A percentile compares a stretch with the other conserved stretches of the same genome.
Evolutionary conservation across 164 flowering plant species (phyloP).

Genomic region (Magnolia changhungtana): DNA sequence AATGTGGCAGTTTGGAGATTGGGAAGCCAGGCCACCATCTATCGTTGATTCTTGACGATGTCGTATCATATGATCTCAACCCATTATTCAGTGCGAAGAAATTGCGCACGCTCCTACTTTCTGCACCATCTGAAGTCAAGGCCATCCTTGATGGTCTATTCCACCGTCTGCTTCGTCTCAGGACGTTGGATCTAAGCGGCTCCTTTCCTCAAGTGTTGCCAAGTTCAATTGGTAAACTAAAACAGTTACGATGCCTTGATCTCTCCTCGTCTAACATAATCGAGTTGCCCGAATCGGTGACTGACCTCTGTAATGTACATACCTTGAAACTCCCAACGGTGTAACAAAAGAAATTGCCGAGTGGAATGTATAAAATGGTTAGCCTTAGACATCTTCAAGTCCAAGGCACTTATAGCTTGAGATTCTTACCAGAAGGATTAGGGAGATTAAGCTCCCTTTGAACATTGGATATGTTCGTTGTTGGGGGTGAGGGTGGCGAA

Average conservation of each 20-base stretch:
- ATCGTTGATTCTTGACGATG: neutral
- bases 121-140: neutral
- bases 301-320: slow-evolving; percentile 10
- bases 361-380: neutral
- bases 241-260: slow-evolving; percentile 9
- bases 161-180: neutral
- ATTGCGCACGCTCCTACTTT: neutral
- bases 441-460: slow-evolving; percentile 2
- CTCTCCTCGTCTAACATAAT: neutral
- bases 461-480: slow-evolving; percentile 1
- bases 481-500: neutral
- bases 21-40: neutral
- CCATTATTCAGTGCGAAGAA: neutral
- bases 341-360: neutral
- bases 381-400: slow-evolving; percentile 12
- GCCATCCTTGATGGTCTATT: neutral
- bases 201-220: neutral
- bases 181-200: neutral
- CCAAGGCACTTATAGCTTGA: neutral
- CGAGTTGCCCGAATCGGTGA: neutral
- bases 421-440: neutral
- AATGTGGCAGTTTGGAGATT: neutral
- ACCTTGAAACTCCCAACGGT: neutral
- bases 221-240: neutral
- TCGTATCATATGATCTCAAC: neutral